These are phyloP conservation scores for Penicillium arizonense DNA, from an alignment of 495 filamentous ascomycete genomes.

Conservation along the genomic window DNA sequence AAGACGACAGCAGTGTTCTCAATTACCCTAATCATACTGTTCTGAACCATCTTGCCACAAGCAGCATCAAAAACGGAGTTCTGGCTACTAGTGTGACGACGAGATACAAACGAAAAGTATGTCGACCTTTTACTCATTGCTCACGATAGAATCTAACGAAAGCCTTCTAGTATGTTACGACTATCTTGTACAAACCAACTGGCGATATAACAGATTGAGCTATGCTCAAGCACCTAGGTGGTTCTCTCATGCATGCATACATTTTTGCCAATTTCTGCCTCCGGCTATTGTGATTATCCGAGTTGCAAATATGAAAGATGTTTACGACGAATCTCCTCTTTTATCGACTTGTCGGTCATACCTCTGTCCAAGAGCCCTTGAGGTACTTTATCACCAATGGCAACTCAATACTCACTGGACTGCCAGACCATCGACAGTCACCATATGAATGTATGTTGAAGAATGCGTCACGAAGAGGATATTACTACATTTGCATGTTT, in stretches of 20 bases:
- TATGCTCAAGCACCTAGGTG: background rate
- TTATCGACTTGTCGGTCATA: background rate
- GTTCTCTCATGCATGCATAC: conserved; percentile 8
- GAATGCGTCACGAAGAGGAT: background rate
- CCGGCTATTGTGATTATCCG: background rate
- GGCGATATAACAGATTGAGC: conserved; percentile 39
- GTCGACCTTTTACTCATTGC: conserved; percentile 2
- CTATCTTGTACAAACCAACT: conserved; percentile 95
- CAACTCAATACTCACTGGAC: background rate
- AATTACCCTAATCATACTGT: conserved; percentile 97
- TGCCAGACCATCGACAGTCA: background rate
- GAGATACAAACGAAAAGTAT: conserved; percentile 92
- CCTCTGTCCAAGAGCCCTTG: background rate
- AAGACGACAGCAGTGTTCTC: conserved; percentile 95
- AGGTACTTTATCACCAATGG: background rate
- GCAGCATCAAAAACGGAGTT: conserved; percentile 94
- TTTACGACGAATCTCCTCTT: background rate
- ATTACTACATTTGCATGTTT: conserved; percentile 2
- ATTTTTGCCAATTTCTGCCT: conserved; percentile 3
- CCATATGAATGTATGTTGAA: background rate
- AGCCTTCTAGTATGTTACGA: conserved; percentile 80
- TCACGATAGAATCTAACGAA: conserved; percentile 8
- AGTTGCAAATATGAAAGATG: background rate
- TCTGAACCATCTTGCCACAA: conserved; percentile 95
- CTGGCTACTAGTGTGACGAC: conserved; percentile 97